These are phyloP conservation scores for Salix udensis DNA, from an alignment of 345 rosid genomes.

Conservation along the genomic window DNA sequence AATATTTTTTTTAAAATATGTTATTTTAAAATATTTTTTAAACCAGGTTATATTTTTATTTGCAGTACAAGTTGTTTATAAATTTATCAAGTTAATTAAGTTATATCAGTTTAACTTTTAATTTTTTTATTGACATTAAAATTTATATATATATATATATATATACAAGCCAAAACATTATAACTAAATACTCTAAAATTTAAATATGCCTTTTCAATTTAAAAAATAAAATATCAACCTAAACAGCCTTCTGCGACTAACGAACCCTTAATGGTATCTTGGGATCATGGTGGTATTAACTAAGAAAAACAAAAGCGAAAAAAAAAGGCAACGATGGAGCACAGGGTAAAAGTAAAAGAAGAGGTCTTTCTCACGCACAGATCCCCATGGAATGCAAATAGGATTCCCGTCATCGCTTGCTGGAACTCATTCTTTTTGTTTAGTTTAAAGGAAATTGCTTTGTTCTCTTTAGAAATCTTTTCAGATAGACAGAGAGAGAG, in stretches of 20 bases:
- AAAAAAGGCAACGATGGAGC: constrained; percentile 1
- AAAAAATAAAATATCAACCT: no score
- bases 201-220: no score
- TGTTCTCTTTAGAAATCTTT: constrained; percentile 44
- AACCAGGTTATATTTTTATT: no score
- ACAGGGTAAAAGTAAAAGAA: constrained; percentile 47
- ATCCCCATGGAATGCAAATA: constrained; percentile 87
- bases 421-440: constrained; percentile 65
- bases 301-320: background rate
- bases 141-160: no score
- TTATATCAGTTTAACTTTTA: no score
- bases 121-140: no score
- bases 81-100: no score
- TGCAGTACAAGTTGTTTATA: no score
- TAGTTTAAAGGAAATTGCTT: constrained; percentile 61
- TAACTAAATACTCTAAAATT: no score
- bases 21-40: no score
- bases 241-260: background rate
- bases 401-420: constrained; percentile 57
- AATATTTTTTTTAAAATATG: no score
- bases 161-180: no score
- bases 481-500: constrained; percentile 9
- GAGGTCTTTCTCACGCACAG: constrained; percentile 89
- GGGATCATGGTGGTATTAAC: background rate
- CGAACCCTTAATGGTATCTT: constrained; percentile 9